Conservation (phyloP, 1,284 basidiomycete species). For the Agaricales sp. region DNA sequence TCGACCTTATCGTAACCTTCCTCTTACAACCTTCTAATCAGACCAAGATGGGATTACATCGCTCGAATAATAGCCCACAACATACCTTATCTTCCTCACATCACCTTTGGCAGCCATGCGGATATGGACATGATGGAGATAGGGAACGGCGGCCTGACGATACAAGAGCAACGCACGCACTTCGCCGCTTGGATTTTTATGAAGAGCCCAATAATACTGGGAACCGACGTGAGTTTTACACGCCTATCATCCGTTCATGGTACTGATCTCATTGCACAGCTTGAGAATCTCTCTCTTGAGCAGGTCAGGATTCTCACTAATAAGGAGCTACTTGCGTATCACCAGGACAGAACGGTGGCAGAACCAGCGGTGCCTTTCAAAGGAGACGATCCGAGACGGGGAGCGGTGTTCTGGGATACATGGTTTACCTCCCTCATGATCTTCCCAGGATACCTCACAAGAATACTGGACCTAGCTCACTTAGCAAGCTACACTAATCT, state of each 20-base stretch:
- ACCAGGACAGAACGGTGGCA: conserved; percentile 36
- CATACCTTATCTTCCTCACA: conserved; percentile 27
- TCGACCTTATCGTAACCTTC: too few relatives aligned
- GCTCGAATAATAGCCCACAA: conserved; percentile 33
- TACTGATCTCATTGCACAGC: conserved; percentile 17
- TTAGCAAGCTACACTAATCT: too few relatives aligned
- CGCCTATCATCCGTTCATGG: background rate
- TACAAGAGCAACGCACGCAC: conserved; percentile 43
- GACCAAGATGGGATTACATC: conserved; percentile 39
- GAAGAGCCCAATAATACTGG: conserved; percentile 46
- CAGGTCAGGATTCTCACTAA: conserved; percentile 41
- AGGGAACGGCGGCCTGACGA: conserved; percentile 33
- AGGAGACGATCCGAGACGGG: too few relatives aligned
- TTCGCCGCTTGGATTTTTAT: conserved; percentile 47
- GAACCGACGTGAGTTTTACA: conserved; percentile 34
- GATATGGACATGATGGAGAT: conserved; percentile 61
- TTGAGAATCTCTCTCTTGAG: conserved; percentile 25
- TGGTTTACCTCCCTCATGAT: too few relatives aligned
- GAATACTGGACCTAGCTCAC: too few relatives aligned
- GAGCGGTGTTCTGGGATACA: too few relatives aligned
- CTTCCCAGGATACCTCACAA: conserved; percentile 25
- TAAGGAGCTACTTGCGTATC: conserved; percentile 40
- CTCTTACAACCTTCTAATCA: background rate
- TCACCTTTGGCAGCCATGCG: conserved; percentile 40
- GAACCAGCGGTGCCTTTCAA: conserved; percentile 38